These are phyloP conservation scores for Miscanthus lutarioriparius DNA, from an alignment of 176 grass and related monocot species.

Conservation along the genomic window DNA sequence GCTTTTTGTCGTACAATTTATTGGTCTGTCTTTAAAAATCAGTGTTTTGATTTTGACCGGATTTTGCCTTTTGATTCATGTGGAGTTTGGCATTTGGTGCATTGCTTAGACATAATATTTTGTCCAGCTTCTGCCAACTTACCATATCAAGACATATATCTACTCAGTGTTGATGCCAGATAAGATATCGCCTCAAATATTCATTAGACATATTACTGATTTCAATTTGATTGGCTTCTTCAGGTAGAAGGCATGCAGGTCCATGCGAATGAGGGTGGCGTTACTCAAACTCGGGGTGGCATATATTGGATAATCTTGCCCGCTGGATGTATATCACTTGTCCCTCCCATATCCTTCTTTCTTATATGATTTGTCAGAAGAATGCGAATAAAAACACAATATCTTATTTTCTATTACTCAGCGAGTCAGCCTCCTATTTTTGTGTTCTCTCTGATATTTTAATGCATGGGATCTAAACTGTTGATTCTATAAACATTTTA, in stretches of 20 bases:
- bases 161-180: background rate
- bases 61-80: background rate
- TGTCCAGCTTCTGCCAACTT: background rate
- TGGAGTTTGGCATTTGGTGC: background rate
- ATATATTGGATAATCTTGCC: conserved; percentile 99
- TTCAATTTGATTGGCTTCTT: conserved; percentile 24
- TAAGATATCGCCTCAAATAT: background rate
- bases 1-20: background rate
- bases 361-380: conserved; percentile 5
- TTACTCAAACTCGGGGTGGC: conserved; percentile 90
- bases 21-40: background rate
- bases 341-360: background rate
- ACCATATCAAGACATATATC: background rate
- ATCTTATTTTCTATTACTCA: background rate
- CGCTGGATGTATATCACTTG: conserved; percentile 82
- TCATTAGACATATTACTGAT: background rate
- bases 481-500: background rate
- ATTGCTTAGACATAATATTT: background rate
- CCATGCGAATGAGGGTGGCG: conserved; percentile 92
- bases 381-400: conserved; percentile 8
- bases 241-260: conserved; percentile 98
- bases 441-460: conserved; percentile 5
- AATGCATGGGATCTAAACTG: background rate
- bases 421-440: background rate
- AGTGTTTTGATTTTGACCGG: background rate